Conservation (phyloP, 257 asterid species). For the Solanum chmielewskii region DNA sequence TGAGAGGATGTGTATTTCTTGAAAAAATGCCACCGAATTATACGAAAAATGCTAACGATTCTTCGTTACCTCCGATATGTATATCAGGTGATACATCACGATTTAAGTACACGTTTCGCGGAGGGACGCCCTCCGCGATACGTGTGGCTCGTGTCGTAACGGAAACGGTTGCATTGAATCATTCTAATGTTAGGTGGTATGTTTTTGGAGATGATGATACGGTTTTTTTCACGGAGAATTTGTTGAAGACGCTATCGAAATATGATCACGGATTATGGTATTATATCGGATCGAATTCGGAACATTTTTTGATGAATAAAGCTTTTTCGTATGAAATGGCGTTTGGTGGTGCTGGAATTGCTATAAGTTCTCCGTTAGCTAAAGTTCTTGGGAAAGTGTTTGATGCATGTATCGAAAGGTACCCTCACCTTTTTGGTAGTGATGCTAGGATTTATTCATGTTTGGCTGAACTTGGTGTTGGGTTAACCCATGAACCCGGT, state of each 20-base stretch:
- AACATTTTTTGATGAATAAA: conserved; percentile 61
- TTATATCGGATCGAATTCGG: conserved; percentile 48
- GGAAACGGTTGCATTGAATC: not conserved
- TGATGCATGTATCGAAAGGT: conserved; percentile 56
- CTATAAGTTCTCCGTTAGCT: conserved; percentile 57
- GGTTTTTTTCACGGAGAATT: conserved; percentile 44
- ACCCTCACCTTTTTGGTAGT: conserved; percentile 61
- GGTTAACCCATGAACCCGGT: conserved; percentile 54
- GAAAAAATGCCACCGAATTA: conserved; percentile 15
- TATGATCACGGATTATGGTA: conserved; percentile 48
- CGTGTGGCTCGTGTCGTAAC: not conserved
- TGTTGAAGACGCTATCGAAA: conserved; percentile 46
- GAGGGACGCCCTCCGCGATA: not conserved
- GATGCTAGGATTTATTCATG: conserved; percentile 74
- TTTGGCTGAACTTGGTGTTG: conserved; percentile 64
- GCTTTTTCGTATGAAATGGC: conserved; percentile 64
- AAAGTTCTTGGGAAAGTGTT: conserved; percentile 47
- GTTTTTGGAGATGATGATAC: conserved; percentile 76
- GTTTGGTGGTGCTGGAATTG: conserved; percentile 77
- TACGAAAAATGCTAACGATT: not conserved
- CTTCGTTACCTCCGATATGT: not conserved
- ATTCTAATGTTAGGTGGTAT: conserved; percentile 43
- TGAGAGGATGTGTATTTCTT: conserved; percentile 73
- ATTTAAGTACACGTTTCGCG: not conserved
- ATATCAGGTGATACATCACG: not conserved